Base-by-base conservation (phyloP, 1,284 basidiomycete species). In the Ceratobasidium theobromae region DNA sequence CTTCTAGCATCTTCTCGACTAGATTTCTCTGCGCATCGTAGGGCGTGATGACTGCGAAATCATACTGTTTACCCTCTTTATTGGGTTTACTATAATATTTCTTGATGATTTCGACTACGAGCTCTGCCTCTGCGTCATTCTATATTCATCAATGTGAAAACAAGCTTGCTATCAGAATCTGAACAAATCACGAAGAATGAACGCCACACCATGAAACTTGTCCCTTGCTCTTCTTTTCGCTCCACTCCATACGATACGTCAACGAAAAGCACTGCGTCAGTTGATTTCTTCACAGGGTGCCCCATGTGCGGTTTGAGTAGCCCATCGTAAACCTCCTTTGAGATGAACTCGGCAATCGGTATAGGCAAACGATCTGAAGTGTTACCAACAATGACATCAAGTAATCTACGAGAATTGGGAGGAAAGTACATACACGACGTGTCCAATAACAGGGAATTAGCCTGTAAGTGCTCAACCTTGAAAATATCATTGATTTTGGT, bases 281-380 rank as follows among this genome's bases (percentile, higher is more conserved):
- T 11, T 4, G 46, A 55, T 28, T 8, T 25, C 16, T 40, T 23
- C 14, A 48, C 28, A 9, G 25, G 18, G 18, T 62, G 30, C 9
- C 0, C 1, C 58, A 76, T 76, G 0, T 0, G 0, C 1, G 76
- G 75, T 18, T 79, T 75, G 4, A 87, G 80, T 67, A 81, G 70
- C 21, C 73, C 67, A 25, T 85, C 76, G 77, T 91, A 91, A 3
- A 91, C 79, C 67, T 78, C 76, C 51, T 80, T 71, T 27, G 88
- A 90, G 53, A 91, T 86, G 60, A 88, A 85, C 4, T 79, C 69
- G n/a, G 88, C 88, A 78, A 90, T 85, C 69, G 87, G 82, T 45
- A 82, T 81, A 65, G 89, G 89, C 87, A 91, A 89, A 1, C 89
- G 84, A 70, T 91, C 89, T 86, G 65, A 1, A 51, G 16, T 53